Evolutionary conservation across 2,329 filamentous ascomycete species (phyloP).

Genomic region (Aspergillus sp.): DNA sequence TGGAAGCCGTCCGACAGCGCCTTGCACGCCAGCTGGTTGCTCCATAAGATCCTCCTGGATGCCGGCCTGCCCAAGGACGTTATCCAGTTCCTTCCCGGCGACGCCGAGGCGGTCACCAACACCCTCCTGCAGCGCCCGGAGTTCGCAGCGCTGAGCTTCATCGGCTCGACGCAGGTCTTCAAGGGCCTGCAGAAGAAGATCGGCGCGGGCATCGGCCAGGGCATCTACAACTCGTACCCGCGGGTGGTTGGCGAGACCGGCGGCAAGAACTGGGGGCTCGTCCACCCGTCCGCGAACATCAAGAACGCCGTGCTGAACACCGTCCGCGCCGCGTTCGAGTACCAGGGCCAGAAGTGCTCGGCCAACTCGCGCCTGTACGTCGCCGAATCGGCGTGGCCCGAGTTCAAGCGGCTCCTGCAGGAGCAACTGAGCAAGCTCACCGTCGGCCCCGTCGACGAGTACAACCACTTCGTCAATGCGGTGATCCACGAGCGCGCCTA

Average conservation of each 20-base stretch:
- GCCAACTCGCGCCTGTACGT: constrained; percentile 79
- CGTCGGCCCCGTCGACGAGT: constrained; percentile 66
- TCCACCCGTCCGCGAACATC: constrained; percentile 74
- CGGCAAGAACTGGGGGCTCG: constrained; percentile 87
- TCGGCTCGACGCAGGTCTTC: constrained; percentile 88
- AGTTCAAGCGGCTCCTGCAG: constrained; percentile 65
- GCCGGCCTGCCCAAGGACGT: constrained; percentile 84
- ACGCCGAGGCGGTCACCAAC: constrained; percentile 78
- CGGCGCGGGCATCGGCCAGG: constrained; percentile 73
- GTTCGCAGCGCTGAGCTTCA: constrained; percentile 89
- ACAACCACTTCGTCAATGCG: constrained; percentile 70
- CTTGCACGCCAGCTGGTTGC: constrained; percentile 80
- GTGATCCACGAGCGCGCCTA: constrained; percentile 81
- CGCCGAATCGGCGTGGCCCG: constrained; percentile 67
- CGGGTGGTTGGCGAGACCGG: constrained; percentile 87
- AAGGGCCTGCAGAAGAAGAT: constrained; percentile 82
- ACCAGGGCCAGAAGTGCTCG: constrained; percentile 87
- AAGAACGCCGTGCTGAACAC: constrained; percentile 77
- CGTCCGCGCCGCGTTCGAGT: constrained; percentile 82
- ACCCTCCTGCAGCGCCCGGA: constrained; percentile 70
- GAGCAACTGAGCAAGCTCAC: constrained; percentile 63
- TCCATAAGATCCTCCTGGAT: constrained; percentile 86
- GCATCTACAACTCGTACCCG: constrained; percentile 78
- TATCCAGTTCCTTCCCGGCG: constrained; percentile 87
- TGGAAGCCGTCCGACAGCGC: constrained; percentile 91